These are phyloP conservation scores for Fusarium sp. DNA, from an alignment of 2,329 filamentous ascomycete genomes.

Conservation along the genomic window DNA sequence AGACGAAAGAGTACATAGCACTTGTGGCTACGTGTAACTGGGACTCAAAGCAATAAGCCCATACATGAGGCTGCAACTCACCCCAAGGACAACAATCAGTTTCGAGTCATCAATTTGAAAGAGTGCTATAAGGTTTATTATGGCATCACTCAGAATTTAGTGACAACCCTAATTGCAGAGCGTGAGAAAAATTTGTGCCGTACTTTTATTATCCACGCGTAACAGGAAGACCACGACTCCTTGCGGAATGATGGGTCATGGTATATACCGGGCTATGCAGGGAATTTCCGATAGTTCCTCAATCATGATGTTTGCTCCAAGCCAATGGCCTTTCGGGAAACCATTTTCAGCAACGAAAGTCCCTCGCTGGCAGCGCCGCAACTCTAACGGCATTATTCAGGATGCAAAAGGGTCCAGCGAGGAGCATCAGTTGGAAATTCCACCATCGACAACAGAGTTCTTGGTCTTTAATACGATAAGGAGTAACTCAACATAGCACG, in stretches of 20 bases:
- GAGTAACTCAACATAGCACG: background rate
- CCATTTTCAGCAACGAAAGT: conserved; percentile 1
- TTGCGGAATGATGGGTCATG: background rate
- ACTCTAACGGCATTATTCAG: background rate
- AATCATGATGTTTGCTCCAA: background rate
- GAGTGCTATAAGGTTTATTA: background rate
- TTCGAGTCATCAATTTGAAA: background rate
- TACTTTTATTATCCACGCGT: background rate
- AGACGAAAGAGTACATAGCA: background rate
- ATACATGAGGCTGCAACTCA: background rate
- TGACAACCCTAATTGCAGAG: background rate
- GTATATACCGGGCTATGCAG: background rate
- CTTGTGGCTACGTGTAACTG: background rate
- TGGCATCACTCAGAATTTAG: background rate
- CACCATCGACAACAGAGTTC: background rate
- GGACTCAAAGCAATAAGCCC: background rate
- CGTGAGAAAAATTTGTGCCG: background rate
- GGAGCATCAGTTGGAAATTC: background rate
- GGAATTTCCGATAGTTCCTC: background rate
- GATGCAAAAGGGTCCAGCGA: background rate
- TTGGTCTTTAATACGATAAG: background rate
- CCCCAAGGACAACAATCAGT: background rate
- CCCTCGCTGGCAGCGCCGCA: background rate
- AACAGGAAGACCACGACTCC: background rate
- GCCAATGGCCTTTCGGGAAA: background rate